These are phyloP conservation scores for Schizophyllum commune DNA, from an alignment of 1,284 basidiomycete species.

Conservation along the genomic window DNA sequence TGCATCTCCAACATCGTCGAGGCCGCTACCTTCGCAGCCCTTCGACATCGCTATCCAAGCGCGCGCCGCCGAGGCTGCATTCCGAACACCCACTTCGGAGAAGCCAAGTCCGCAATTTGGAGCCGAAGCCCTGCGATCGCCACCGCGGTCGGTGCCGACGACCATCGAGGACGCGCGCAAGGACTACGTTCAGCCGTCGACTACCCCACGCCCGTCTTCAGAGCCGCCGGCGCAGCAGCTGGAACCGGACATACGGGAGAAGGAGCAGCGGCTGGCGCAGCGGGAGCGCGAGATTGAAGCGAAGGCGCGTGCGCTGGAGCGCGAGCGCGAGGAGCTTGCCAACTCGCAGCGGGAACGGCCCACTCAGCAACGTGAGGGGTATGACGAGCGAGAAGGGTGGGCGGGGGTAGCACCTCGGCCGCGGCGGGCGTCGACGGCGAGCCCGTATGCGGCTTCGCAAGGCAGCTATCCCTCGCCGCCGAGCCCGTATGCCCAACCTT, in stretches of 20 bases:
- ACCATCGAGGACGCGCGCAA: neutral
- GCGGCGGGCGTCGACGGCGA: slow-evolving; percentile 4
- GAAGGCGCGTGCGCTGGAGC: slow-evolving; percentile 45
- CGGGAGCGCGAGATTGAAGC: slow-evolving; percentile 54
- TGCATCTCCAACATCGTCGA: slow-evolving; percentile 18
- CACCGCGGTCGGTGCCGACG: neutral
- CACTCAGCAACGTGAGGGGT: neutral
- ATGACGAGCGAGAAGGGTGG: neutral
- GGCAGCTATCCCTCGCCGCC: neutral
- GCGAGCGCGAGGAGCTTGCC: slow-evolving; percentile 35
- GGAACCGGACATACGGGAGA: slow-evolving; percentile 41
- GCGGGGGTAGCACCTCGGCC: slow-evolving; percentile 6
- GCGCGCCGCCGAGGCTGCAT: slow-evolving; percentile 10
- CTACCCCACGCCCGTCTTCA: too few species aligned
- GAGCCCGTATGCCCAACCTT: neutral
- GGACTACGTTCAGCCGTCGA: too few species aligned
- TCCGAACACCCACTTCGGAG: slow-evolving; percentile 1
- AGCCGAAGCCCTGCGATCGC: too few species aligned
- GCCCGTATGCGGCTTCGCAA: slow-evolving; percentile 1
- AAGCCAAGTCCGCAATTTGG: neutral
- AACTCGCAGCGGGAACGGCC: slow-evolving; percentile 23
- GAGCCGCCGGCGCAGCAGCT: slow-evolving; percentile 7
- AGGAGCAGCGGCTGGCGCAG: slow-evolving; percentile 42
- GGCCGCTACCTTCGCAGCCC: slow-evolving; percentile 12
- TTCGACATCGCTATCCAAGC: slow-evolving; percentile 12